Base-by-base conservation (phyloP, 768 basidiomycete genomes). In the Boletellus emodensis region DNA sequence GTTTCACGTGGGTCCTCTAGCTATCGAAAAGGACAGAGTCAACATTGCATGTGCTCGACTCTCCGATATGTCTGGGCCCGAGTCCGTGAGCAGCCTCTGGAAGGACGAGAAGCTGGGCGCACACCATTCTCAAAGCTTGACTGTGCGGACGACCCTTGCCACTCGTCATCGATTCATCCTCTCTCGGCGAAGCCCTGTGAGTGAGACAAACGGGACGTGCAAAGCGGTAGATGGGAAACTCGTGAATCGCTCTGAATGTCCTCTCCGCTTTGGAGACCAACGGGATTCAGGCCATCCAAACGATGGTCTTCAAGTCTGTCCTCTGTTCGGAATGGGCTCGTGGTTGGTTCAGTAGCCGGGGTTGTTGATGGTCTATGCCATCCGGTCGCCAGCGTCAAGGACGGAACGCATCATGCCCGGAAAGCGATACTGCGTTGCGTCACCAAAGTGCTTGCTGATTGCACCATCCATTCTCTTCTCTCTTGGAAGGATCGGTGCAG, bases 21-120 rank as follows among this genome's bases (percentile, higher is more conserved):
- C n/a, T n/a, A n/a, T n/a, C n/a, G n/a, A n/a, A n/a, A n/a, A n/a
- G n/a, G n/a, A n/a, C n/a, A n/a, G n/a, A n/a, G n/a, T n/a, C n/a
- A n/a, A n/a, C n/a, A n/a, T n/a, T n/a, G n/a, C n/a, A n/a, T n/a
- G n/a, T n/a, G n/a, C n/a, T n/a, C n/a, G n/a, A n/a, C 68, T 13
- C 11, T 76, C 80, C 0, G 74, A 75, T 30, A 67, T 62, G 42
- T 68, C 73, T 2, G 69, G 72, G 10, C 80, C 81, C 56, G 79
- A 81, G 61, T 79, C 82, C 51, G 70, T 68, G 13, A 78, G 81
- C 55, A 74, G 75, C 48, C 64, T 82, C 44, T 81, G 77, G 77
- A 79, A 83, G 56, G 80, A 83, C 64, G 83, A 83, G 70, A 83
- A 81, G 48, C 76, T 78, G 24, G 0, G 65, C 72, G 11, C 76